Conservation (phyloP, 345 rosid genomes). For the Barbarea vulgaris region DNA sequence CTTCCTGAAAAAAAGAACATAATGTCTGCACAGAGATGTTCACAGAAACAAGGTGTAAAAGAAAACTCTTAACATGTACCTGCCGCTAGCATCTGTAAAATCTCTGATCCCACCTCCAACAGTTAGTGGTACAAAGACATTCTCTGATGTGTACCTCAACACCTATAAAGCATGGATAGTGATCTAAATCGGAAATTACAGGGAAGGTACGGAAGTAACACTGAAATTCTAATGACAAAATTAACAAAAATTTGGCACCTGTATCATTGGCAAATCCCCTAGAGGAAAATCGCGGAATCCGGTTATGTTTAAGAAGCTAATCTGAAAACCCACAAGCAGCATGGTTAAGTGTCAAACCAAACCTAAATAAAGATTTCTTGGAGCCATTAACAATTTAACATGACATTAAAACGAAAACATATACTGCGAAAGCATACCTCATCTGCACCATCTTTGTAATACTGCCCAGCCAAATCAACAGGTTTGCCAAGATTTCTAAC, state of each 20-base stretch:
- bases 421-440: constrained; percentile 57
- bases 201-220: constrained; percentile 4
- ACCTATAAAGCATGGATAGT: constrained; percentile 54
- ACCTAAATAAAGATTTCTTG: constrained; percentile 5
- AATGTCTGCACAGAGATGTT: not conserved
- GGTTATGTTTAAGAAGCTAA: constrained; percentile 89
- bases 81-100: constrained; percentile 93
- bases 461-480: constrained; percentile 88
- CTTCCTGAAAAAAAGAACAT: not conserved
- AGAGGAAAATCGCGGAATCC: constrained; percentile 95
- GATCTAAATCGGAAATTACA: not conserved
- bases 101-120: constrained; percentile 99
- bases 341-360: constrained; percentile 21
- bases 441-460: constrained; percentile 93
- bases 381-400: not conserved
- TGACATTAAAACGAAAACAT: not conserved
- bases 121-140: constrained; percentile 95
- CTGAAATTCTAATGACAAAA: not conserved
- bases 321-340: constrained; percentile 52
- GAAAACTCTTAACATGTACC: constrained; percentile 46
- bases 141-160: constrained; percentile 84
- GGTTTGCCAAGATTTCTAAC: constrained; percentile 99
- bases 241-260: constrained; percentile 51
- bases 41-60: constrained; percentile 11
- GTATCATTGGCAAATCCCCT: constrained; percentile 96